A percentile compares a stretch with the other conserved stretches of the same genome.
Conservation (phyloP, 495 filamentous ascomycete species). For the Tuber magnatum region DNA sequence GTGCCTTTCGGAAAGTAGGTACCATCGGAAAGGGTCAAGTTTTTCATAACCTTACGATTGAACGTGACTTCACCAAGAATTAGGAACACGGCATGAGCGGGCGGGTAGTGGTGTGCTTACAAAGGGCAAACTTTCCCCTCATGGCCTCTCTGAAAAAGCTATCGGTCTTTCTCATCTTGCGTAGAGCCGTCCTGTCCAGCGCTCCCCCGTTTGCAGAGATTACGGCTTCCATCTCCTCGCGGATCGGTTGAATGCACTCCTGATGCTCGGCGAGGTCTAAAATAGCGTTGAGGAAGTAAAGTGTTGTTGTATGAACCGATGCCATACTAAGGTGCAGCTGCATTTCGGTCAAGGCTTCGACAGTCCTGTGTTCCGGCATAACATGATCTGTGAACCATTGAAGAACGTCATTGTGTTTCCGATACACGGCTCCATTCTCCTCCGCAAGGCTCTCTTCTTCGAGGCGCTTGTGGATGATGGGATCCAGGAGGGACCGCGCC, state of each 20-base stretch:
- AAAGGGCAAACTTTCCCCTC: slow-evolving; percentile 40
- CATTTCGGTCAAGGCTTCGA: slow-evolving; percentile 16
- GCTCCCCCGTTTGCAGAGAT: slow-evolving; percentile 42
- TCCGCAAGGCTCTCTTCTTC: slow-evolving; percentile 21
- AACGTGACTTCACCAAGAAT: slow-evolving; percentile 41
- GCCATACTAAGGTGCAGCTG: slow-evolving; percentile 41
- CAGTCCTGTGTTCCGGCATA: slow-evolving; percentile 8
- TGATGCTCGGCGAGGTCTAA: slow-evolving; percentile 50
- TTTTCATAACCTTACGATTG: slow-evolving; percentile 44
- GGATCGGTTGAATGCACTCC: slow-evolving; percentile 46
- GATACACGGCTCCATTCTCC: slow-evolving; percentile 18
- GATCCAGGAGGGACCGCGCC: slow-evolving; percentile 21
- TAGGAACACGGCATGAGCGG: background rate
- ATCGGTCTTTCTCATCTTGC: slow-evolving; percentile 49
- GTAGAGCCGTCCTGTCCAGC: slow-evolving; percentile 43
- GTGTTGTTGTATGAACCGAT: slow-evolving; percentile 41
- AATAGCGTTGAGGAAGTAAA: slow-evolving; percentile 38
- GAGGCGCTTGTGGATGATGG: slow-evolving; percentile 27
- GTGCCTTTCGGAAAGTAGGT: slow-evolving; percentile 45
- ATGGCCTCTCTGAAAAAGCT: slow-evolving; percentile 52
- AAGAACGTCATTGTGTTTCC: slow-evolving; percentile 39
- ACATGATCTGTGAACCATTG: slow-evolving; percentile 40
- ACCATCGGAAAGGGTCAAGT: slow-evolving; percentile 47
- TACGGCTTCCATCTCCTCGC: slow-evolving; percentile 49
- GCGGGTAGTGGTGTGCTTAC: slow-evolving; percentile 7